These are phyloP conservation scores for Cotoneaster glaucophyllus DNA, from an alignment of 306 rosid species.

Conservation along the genomic window DNA sequence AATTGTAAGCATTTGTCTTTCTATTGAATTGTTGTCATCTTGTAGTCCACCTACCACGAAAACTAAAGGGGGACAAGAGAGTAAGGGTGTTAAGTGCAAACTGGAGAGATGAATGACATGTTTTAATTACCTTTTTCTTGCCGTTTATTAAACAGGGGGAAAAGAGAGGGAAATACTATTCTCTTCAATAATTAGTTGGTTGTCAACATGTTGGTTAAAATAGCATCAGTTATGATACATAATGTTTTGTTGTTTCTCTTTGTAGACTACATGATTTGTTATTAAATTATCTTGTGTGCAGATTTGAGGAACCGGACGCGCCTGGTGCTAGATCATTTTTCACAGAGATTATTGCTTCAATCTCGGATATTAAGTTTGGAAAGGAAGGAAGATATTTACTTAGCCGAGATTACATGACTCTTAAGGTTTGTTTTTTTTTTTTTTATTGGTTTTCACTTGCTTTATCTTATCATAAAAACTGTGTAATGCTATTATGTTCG, in stretches of 20 bases:
- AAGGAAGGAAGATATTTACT: constrained; percentile 90
- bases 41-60: neutral
- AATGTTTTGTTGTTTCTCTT: neutral
- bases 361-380: constrained; percentile 90
- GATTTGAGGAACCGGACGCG: constrained; percentile 95
- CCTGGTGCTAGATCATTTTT: constrained; percentile 97
- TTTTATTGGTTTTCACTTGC: neutral
- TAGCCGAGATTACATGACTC: constrained; percentile 99
- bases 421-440: constrained; percentile 56
- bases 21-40: neutral
- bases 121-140: neutral
- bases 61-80: neutral
- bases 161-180: neutral
- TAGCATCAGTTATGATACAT: neutral
- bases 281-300: constrained; percentile 21
- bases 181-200: neutral
- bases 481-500: neutral
- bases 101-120: neutral
- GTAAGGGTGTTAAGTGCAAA: neutral
- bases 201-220: neutral
- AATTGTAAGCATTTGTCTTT: constrained; percentile 54
- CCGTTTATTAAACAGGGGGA: neutral
- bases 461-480: neutral
- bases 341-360: constrained; percentile 96
- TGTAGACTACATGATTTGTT: neutral